These are phyloP conservation scores for Xylaria sp. DNA, from an alignment of 2,329 filamentous ascomycete species.

Conservation along the genomic window DNA sequence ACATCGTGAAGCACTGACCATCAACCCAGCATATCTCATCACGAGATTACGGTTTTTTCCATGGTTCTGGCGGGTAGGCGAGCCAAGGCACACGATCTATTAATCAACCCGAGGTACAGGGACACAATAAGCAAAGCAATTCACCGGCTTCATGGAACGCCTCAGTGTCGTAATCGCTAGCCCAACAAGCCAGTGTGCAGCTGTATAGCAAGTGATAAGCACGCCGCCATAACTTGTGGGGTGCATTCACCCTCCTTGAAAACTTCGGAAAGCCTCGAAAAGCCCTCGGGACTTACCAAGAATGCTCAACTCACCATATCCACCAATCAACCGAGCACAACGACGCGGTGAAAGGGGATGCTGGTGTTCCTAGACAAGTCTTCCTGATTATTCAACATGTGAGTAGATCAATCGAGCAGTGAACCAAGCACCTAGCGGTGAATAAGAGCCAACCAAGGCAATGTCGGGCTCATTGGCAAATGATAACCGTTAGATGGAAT, in stretches of 20 bases:
- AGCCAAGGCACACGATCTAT: constrained; percentile 14
- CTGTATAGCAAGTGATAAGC: constrained; percentile 33
- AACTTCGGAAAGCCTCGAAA: constrained; percentile 15
- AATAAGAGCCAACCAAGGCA: constrained; percentile 34
- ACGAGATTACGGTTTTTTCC: constrained; percentile 12
- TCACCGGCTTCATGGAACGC: constrained; percentile 30
- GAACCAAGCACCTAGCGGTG: constrained; percentile 27
- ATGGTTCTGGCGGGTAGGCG: constrained; percentile 19
- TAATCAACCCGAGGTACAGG: constrained; percentile 34
- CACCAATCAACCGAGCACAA: constrained; percentile 27
- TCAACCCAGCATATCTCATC: constrained; percentile 7
- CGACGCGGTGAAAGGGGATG: constrained; percentile 4
- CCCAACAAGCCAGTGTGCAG: background rate
- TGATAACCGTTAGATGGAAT: constrained; percentile 25
- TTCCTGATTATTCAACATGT: constrained; percentile 22
- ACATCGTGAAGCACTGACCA: constrained; percentile 24
- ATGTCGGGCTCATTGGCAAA: constrained; percentile 18
- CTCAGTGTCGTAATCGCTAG: constrained; percentile 29
- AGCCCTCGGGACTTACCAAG: constrained; percentile 29
- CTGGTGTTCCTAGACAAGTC: constrained; percentile 1
- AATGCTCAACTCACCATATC: constrained; percentile 11
- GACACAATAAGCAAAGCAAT: constrained; percentile 23
- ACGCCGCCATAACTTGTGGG: constrained; percentile 40
- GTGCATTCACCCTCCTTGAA: constrained; percentile 38
- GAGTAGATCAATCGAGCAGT: constrained; percentile 30